Percentiles rank a stretch among this genome's conserved stretches.
These are phyloP conservation scores for Phialocephala sp. DNA, from an alignment of 2,329 filamentous ascomycete species.

Conservation along the genomic window DNA sequence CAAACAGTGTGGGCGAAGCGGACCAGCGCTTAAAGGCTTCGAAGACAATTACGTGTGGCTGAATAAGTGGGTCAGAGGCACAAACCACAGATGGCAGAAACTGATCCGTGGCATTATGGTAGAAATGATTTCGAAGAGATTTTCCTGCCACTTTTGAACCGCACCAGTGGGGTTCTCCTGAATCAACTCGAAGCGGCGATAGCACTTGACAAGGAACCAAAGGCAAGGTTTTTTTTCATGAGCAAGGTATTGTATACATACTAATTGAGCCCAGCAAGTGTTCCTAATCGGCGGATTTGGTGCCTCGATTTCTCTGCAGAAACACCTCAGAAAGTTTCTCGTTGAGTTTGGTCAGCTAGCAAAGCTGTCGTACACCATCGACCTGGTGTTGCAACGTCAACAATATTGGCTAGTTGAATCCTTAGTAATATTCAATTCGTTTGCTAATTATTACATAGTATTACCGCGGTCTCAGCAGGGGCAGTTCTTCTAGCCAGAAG, in stretches of 20 bases:
- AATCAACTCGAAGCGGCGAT: conserved; percentile 7
- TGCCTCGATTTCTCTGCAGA: not conserved
- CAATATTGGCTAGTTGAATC: not conserved
- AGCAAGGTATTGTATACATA: not conserved
- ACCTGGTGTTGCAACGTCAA: not conserved
- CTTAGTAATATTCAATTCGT: not conserved
- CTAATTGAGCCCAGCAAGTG: not conserved
- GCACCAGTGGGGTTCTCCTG: not conserved
- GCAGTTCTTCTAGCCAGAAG: not conserved
- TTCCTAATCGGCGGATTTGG: not conserved
- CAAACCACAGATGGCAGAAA: not conserved
- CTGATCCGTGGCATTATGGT: not conserved
- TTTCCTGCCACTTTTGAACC: not conserved
- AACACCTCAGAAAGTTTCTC: not conserved
- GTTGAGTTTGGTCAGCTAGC: not conserved
- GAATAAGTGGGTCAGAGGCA: not conserved
- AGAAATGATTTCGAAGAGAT: conserved; percentile 9
- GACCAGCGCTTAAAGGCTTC: not conserved
- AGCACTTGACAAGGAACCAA: not conserved
- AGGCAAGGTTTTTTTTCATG: not conserved
- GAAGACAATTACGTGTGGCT: not conserved
- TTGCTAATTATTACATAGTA: not conserved
- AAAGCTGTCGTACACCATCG: not conserved
- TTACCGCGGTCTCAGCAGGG: not conserved
- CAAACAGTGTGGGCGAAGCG: not conserved